Evolutionary conservation across 2,329 filamentous ascomycete species (phyloP), one percentile per base, ranked within the genome.

Genomic region (Nemania serpens): DNA sequence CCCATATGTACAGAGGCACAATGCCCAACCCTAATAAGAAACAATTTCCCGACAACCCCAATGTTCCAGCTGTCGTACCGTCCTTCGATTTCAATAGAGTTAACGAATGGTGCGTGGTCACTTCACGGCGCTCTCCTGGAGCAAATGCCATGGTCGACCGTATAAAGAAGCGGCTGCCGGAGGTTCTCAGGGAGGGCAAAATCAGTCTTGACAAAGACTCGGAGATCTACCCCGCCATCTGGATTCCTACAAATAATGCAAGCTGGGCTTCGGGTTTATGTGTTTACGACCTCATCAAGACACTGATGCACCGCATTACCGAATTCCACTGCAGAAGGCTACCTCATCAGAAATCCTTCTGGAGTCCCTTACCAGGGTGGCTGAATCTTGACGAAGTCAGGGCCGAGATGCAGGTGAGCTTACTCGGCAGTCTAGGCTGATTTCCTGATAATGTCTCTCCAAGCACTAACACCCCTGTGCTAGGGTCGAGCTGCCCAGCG

Each of bases 351-450:
- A 9, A 22, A 18, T 34, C 42, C n/a, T 63, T 66, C 33, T 65
- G 62, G 64, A 18, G 42, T 2, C 59, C 62, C 20, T 43, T 58
- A 5, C 43, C 52, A 4, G 62, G 64, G 11, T 66, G 64, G 64
- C 39, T 66, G 37, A 65, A 66, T 22, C 25, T 63, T 3, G 64
- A 66, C 18, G 64, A 66, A 45, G 55, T 66, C 13, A 65, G 64
- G 22, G 50, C 54, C 12, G 64, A 66, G 55, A 66, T 66, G 64
- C 62, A 64, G 53, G 64, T 66, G 52, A 55, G 64, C 33, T 33
- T 13, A 55, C 42, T n/a, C 3, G 22, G 11, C 20, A 39, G 1
- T 20, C 22, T 13, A 5, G 13, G 15, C 36, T 33, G 4, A 12
- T 5, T 20, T n/a, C n/a, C 22, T n/a, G 9, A 15, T 4, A 37